Conservation (phyloP, 2,329 filamentous ascomycete species). For the Nemania sp. region DNA sequence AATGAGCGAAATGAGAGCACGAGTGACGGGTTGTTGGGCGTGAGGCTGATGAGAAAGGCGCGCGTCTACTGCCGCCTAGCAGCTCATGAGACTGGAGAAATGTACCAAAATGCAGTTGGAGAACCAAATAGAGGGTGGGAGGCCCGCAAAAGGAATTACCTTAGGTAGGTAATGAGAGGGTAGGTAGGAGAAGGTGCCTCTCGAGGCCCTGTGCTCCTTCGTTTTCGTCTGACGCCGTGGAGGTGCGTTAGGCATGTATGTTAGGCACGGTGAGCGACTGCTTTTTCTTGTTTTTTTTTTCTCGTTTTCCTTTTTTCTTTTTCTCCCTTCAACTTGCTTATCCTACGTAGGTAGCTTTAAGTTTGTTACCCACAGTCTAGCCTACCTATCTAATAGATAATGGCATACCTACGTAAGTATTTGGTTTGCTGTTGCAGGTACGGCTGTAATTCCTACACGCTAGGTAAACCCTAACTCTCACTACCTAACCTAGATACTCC, state of each 20-base stretch:
- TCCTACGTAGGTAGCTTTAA: neutral
- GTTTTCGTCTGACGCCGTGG: constrained; percentile 26
- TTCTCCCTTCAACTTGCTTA: neutral
- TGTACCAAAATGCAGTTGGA: neutral
- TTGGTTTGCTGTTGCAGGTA: neutral
- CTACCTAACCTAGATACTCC: neutral
- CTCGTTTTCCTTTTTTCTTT: neutral
- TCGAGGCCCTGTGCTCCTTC: constrained; percentile 1
- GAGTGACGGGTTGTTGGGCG: neutral
- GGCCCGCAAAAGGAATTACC: neutral
- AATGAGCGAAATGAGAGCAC: neutral
- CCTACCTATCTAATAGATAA: neutral
- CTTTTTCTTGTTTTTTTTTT: constrained; percentile 15
- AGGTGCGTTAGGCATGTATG: constrained; percentile 14
- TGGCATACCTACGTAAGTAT: neutral
- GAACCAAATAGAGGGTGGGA: neutral
- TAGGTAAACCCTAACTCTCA: neutral
- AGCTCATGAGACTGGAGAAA: too few species aligned
- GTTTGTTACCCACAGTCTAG: constrained; percentile 2
- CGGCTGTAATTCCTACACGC: neutral
- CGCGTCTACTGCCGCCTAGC: neutral
- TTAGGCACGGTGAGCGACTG: constrained; percentile 30
- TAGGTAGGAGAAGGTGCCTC: constrained; percentile 32
- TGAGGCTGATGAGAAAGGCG: neutral
- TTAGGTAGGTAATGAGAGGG: neutral